Evolutionary conservation across 2,329 filamentous ascomycete genomes (phyloP).

Genomic region (Neofusicoccum sp.): DNA sequence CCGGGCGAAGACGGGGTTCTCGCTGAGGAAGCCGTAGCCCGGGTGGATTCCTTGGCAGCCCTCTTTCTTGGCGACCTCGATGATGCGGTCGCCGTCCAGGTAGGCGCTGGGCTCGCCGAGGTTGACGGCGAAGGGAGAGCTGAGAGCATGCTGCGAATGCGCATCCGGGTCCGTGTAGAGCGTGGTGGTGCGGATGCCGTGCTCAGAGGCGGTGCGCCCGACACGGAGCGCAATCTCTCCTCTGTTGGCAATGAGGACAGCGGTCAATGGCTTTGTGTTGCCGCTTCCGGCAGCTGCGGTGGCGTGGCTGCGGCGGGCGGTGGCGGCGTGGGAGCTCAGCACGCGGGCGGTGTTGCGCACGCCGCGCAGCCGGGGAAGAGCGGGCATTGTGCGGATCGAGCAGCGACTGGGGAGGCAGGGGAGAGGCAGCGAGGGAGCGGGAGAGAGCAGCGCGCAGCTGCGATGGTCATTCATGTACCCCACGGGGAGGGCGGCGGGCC

Average conservation of each 20-base stretch:
- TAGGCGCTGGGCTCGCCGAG: slow-evolving; percentile 84
- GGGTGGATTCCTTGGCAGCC: slow-evolving; percentile 92
- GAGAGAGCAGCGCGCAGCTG: slow-evolving; percentile 32
- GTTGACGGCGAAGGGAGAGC: slow-evolving; percentile 80
- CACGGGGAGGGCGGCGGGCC: not conserved
- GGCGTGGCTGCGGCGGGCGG: not conserved
- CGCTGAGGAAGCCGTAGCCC: slow-evolving; percentile 91
- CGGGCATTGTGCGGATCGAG: not conserved
- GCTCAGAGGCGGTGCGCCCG: slow-evolving; percentile 79
- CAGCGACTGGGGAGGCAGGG: not conserved
- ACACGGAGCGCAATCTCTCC: slow-evolving; percentile 96
- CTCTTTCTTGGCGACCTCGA: slow-evolving; percentile 80
- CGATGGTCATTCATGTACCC: slow-evolving; percentile 23
- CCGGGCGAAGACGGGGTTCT: slow-evolving; percentile 88
- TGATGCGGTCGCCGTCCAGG: slow-evolving; percentile 90
- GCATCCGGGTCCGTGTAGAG: slow-evolving; percentile 94
- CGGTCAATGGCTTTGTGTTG: slow-evolving; percentile 51
- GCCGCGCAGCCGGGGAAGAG: slow-evolving; percentile 1
- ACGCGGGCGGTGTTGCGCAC: slow-evolving; percentile 5
- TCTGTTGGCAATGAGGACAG: slow-evolving; percentile 92
- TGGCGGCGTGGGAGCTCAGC: not conserved
- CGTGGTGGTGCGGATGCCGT: slow-evolving; percentile 91
- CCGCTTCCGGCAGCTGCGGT: not conserved
- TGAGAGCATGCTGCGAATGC: slow-evolving; percentile 81
- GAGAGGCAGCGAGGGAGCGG: not conserved